phyloP scores from a whole-genome alignment of 306 rosid species.

The Castanea crenata region DNA sequence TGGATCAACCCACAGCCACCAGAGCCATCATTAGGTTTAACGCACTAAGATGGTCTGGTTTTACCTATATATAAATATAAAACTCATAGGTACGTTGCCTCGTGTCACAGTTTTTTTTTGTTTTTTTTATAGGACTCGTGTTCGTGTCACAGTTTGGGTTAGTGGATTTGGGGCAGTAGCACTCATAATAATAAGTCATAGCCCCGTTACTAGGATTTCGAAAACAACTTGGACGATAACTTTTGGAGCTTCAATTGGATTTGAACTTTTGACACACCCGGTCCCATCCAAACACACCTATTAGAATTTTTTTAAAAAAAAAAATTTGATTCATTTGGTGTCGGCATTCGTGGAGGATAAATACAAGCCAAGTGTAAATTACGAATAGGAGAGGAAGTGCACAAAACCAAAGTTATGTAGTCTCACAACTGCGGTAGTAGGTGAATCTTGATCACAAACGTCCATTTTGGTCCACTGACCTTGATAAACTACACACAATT shows the following conservation, averaged over 20 bases:
- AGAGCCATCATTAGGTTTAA: constrained; percentile 36
- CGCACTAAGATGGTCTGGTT: constrained; percentile 32
- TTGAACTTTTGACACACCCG: not conserved
- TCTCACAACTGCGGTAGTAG: constrained; percentile 38
- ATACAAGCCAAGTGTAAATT: not conserved
- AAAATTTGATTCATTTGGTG: not conserved
- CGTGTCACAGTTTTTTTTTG: not conserved
- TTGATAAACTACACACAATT: too few species aligned
- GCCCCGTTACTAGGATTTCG: not conserved
- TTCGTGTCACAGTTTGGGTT: not conserved
- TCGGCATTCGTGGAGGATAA: not conserved
- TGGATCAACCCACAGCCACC: constrained; percentile 26
- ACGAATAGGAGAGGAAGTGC: not conserved
- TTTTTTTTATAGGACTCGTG: not conserved
- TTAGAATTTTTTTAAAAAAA: too few species aligned
- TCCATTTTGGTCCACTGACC: constrained; percentile 31
- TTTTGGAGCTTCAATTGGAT: not conserved
- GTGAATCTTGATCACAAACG: constrained; percentile 37
- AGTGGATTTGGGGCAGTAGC: not conserved
- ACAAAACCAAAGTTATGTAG: not conserved
- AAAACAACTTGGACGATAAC: not conserved
- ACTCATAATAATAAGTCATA: not conserved
- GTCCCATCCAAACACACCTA: not conserved
- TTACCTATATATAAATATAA: too few species aligned
- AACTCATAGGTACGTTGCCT: too few species aligned